Base-by-base conservation (phyloP, 768 basidiomycete genomes). In the Chlorophyllum brunneum region DNA sequence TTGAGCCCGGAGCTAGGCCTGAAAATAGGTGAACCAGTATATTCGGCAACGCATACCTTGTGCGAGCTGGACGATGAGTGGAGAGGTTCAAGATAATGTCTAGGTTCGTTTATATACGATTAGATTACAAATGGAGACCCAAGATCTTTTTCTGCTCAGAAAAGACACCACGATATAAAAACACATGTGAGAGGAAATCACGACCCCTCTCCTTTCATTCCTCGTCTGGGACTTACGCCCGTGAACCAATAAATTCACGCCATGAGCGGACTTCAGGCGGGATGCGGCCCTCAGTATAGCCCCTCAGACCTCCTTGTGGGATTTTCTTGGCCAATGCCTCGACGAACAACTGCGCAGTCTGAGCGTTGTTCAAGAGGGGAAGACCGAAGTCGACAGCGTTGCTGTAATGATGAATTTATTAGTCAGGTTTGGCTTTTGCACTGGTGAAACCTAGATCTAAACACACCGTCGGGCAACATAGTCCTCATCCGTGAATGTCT, bases 321-420 rank as follows among this genome's bases (percentile, higher is more conserved):
- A 95, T 85, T 70, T 93, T 92, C 69, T 81, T 82, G 3, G 80
- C 88, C 51, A 99, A 72, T 56, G 86, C 82, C 67, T 95, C 91
- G 30, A 98, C 95, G 65, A 93, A 97, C 43, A 99, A 79, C 58
- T 85, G 79, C 2, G 95, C 97, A 53, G 84, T 88, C 52, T 83
- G 85, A 45, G 93, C 82, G 65, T 98, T 91, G 74, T 95, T 97
- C 58, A 98, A 73, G 50, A 98, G 68, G 9, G 93, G 88, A 51
- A 98, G 68, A 54, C 97, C 97, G 58, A 98, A 98, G 73, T 98
- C 95, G 48, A 95, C 92, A 48, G 93, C 92, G 65, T 95, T 95
- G 58, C 94, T 88, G 59, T 22, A 51, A 9, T 15, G 29, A 41
- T 55, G 30, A 50, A 29, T 11, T 59, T 40, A 38, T 41, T 16